Base-by-base conservation (phyloP, 306 rosid genomes). In the Delonix regia region DNA sequence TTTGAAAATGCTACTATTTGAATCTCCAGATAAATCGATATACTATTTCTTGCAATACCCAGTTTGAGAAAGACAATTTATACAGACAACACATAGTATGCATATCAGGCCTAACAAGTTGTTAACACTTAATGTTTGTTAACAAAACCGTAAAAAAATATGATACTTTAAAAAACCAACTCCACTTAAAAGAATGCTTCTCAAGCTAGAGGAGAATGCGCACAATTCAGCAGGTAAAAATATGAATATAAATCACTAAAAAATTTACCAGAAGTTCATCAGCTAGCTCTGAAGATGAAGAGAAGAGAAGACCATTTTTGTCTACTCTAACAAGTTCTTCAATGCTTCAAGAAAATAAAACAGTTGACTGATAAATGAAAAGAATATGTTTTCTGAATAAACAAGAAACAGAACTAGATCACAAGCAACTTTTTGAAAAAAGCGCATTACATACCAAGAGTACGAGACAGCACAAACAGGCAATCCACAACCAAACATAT, bases 391-490 rank as follows among this genome's bases (percentile, higher is more conserved):
- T 39, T 65, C 22, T 49, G 62, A 69, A 69, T 34, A 63, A 67
- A 39, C 9, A 66, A 22, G 71, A 39, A 21, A 66, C 55, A 72
- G 18, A 42, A 71, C 27, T 66, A 63, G 34, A 80, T 33, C 41
- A 71, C 39, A 73, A 63, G 41, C 21, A 19, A 42, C 71, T 60
- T 56, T 69, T 5, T 12, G 14, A 71, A 72, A 71, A 24, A 73
- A 48, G 49, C 53, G 57, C 21, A 61, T 19, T 49, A 68, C 80
- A 68, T 83, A 95, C 99, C 99, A 95, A 60, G 98, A 95, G 86
- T 95, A 95, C 6, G 99, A 92, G 84, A 93, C 98, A 6, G 99
- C 99, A 80, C 98, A 95, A 81, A 93, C 99, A 28, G 98, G 99
- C 75, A 95, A 86, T 65, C 99, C 98, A 86, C 99, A 95, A 69